Evolutionary conservation across 179 eudicot genomes (phyloP).

Genomic region (Silene coronaria): DNA sequence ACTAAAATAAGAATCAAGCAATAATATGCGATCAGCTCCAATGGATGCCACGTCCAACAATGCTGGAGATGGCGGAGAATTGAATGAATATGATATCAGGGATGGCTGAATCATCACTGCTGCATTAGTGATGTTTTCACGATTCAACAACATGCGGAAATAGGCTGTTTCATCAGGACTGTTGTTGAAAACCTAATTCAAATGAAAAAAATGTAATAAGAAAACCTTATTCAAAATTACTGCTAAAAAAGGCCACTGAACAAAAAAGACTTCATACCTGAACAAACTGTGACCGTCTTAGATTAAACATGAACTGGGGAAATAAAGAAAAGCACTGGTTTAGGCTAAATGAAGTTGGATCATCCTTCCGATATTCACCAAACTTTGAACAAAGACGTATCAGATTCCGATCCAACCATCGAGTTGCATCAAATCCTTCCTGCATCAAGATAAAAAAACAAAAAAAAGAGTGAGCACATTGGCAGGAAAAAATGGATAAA

Average conservation of each 20-base stretch:
- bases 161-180: conserved; percentile 99
- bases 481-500: neutral
- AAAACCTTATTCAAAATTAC: neutral
- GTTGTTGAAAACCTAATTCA: conserved; percentile 72
- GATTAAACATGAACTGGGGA: conserved; percentile 94
- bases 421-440: conserved; percentile 95
- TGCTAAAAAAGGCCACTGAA: neutral
- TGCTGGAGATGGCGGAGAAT: conserved; percentile 72
- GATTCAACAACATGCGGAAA: conserved; percentile 77
- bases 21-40: conserved; percentile 75
- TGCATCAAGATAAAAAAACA: conserved; percentile 29
- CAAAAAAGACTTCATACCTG: conserved; percentile 44
- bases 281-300: conserved; percentile 90
- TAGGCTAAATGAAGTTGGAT: conserved; percentile 76
- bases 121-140: conserved; percentile 75
- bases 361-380: conserved; percentile 94
- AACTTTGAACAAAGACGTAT: conserved; percentile 90
- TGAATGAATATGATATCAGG: conserved; percentile 76
- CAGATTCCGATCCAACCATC: conserved; percentile 90
- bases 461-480: neutral
- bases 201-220: conserved; percentile 7
- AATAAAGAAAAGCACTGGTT: conserved; percentile 79
- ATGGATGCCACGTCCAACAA: conserved; percentile 82
- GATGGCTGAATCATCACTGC: conserved; percentile 97
- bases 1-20: conserved; percentile 89